A percentile compares a stretch with the other conserved stretches of the same genome.
phyloP scores from a whole-genome alignment of 1,284 basidiomycete species.

The Moesziomyces parantarcticus region DNA sequence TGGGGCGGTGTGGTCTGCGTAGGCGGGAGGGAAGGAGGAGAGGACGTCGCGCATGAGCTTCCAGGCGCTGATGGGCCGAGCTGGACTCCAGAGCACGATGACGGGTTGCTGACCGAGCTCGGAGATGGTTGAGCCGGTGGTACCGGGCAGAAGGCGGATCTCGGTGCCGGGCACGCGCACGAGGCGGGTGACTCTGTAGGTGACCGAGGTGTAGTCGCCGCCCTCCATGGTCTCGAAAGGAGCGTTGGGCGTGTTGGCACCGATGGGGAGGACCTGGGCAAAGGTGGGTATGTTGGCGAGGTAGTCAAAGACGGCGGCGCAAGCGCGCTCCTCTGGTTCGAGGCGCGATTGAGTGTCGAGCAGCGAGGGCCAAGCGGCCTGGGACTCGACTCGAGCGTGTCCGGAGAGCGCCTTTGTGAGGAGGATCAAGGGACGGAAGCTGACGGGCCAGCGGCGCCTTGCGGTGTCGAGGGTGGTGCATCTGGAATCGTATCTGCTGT shows the following conservation, averaged over 20 bases:
- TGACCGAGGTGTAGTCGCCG: slow-evolving; percentile 72
- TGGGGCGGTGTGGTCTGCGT: slow-evolving; percentile 2
- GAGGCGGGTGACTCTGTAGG: slow-evolving; percentile 76
- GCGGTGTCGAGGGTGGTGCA: slow-evolving; percentile 82
- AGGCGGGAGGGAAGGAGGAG: slow-evolving; percentile 72
- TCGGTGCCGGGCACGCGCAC: slow-evolving; percentile 79
- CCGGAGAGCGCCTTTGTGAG: slow-evolving; percentile 81
- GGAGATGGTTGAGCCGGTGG: slow-evolving; percentile 76
- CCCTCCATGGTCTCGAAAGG: slow-evolving; percentile 77
- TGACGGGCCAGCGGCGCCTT: slow-evolving; percentile 81
- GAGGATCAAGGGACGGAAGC: slow-evolving; percentile 77
- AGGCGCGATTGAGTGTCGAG: slow-evolving; percentile 27
- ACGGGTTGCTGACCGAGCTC: slow-evolving; percentile 76
- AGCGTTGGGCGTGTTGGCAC: slow-evolving; percentile 73
- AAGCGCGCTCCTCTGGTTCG: slow-evolving; percentile 68
- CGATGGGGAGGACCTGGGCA: slow-evolving; percentile 77
- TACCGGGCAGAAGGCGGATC: slow-evolving; percentile 75
- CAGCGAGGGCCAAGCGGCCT: slow-evolving; percentile 41
- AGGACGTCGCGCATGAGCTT: slow-evolving; percentile 81
- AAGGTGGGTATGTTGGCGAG: slow-evolving; percentile 79
- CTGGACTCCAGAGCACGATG: slow-evolving; percentile 82
- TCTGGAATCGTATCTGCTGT: slow-evolving; percentile 73
- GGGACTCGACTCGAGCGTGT: slow-evolving; percentile 30
- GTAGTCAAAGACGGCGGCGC: slow-evolving; percentile 78
- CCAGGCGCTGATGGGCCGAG: slow-evolving; percentile 79